A percentile compares a stretch with the other conserved stretches of the same genome.
Evolutionary conservation across 257 asterid species (phyloP).

Genomic region (Oldenlandia corymbosa): DNA sequence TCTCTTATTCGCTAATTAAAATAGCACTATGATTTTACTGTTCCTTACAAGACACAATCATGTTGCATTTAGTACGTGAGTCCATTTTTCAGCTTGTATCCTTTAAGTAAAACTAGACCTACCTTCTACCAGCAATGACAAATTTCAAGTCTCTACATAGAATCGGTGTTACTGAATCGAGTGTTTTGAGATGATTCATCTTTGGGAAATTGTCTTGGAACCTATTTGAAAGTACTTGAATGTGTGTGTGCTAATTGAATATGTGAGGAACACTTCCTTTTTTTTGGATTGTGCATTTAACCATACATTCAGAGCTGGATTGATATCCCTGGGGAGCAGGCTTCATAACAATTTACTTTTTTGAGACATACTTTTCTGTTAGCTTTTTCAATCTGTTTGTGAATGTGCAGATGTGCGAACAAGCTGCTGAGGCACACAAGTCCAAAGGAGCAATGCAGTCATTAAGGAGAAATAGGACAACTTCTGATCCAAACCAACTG

Average conservation of each 20-base stretch:
- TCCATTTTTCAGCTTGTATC: too few species aligned
- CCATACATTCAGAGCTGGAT: not conserved
- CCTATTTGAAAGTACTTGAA: not conserved
- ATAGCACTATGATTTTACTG: not conserved
- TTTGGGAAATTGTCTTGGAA: not conserved
- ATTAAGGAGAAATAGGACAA: conserved; percentile 60
- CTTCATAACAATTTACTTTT: not conserved
- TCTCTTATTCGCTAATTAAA: not conserved
- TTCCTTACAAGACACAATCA: too few species aligned
- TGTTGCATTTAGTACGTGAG: too few species aligned
- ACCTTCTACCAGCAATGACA: not conserved
- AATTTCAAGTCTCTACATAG: not conserved
- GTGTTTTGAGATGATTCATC: not conserved
- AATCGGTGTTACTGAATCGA: too few species aligned
- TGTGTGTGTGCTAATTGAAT: not conserved
- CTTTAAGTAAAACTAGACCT: not conserved
- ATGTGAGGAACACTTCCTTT: not conserved
- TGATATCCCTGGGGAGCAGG: not conserved
- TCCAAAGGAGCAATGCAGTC: conserved; percentile 79
- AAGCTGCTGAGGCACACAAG: conserved; percentile 97
- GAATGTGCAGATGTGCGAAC: conserved; percentile 81
- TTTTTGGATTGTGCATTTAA: not conserved
- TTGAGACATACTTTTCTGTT: not conserved
- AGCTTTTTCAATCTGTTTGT: conserved; percentile 6
- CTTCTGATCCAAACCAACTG: conserved; percentile 60